Base-by-base conservation (phyloP, 2,329 filamentous ascomycete species). In the Colletotrichum theobromicola region DNA sequence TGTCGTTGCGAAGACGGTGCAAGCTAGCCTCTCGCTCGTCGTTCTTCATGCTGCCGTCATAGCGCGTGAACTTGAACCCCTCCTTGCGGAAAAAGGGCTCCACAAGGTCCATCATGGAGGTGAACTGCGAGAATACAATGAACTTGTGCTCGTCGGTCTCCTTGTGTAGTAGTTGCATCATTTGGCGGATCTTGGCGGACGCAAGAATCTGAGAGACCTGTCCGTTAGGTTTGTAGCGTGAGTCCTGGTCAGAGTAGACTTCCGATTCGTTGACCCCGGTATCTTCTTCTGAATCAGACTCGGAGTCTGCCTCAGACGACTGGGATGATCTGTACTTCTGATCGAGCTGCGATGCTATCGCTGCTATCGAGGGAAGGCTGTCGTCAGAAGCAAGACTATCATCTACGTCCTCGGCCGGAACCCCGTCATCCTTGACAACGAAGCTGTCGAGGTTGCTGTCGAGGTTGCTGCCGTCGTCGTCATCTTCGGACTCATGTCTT, bases 51-150 rank as follows among this genome's bases (percentile, higher is more conserved):
- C 92, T 92, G 70, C 97, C 97, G 82, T 99, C 97, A 84, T 99
- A 99, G 69, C 97, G 94, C 18, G 94, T 94, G 81, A 94, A 98
- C 75, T 90, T 90, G 83, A 98, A 93, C 16, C 92, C 91, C 16
- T 93, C 92, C 63, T 92, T 89, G 60, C 90, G 89, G 74, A 99
- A 88, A 84, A 98, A 98, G 3, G 97, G 97, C 82, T 98, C 95
- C 76, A 99, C 93, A 32, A 98, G 92, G 85, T 98, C 94, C 60
- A 99, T 92, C 97, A 99, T 99, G 1, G 95, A 97, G 1, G 97
- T 99, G 85, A 99, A 99, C 80, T 98, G 95, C 2, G 95, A 98
- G 85, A 99, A 99, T 77, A 99, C 95, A 80, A 99, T 99, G 81
- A 98, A 98, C 82, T 99, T 99, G 89, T 98, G 95, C 74, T 95